Percentiles rank a stretch among this genome's conserved stretches.
Evolutionary conservation across 306 rosid genomes (phyloP).

Genomic region (Senna tora): DNA sequence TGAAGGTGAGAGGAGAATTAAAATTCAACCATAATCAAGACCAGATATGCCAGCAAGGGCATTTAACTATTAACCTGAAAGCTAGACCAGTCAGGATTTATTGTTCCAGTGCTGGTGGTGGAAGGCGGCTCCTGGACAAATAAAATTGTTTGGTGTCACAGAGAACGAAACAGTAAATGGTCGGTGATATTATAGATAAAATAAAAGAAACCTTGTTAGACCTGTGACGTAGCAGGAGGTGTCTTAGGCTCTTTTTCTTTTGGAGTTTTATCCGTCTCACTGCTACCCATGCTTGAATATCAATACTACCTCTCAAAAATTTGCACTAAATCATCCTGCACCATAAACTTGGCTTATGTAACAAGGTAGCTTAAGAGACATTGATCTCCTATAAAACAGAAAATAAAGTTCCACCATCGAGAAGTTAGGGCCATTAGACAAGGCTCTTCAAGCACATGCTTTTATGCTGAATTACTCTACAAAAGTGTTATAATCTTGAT

Average conservation of each 20-base stretch:
- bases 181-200: not conserved
- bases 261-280: conserved; percentile 77
- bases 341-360: conserved; percentile 40
- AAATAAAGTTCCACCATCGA: conserved; percentile 8
- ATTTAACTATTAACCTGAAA: conserved; percentile 60
- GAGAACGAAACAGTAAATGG: conserved; percentile 11
- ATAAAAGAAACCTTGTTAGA: conserved; percentile 40
- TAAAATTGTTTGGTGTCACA: conserved; percentile 25
- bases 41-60: conserved; percentile 9
- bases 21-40: conserved; percentile 38
- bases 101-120: conserved; percentile 51
- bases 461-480: conserved; percentile 22
- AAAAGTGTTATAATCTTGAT: conserved; percentile 26
- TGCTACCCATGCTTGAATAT: conserved; percentile 67
- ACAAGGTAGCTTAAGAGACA: conserved; percentile 30
- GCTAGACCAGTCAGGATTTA: conserved; percentile 79
- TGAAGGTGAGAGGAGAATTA: conserved; percentile 23
- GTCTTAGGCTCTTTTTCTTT: conserved; percentile 82
- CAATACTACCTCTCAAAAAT: conserved; percentile 34
- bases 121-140: conserved; percentile 80
- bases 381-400: conserved; percentile 17
- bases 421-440: conserved; percentile 16
- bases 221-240: conserved; percentile 76
- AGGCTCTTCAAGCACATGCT: conserved; percentile 29
- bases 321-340: conserved; percentile 61